Evolutionary conservation across 805 yeast species (phyloP).

Genomic region (Saccharomycopsis vini): DNA sequence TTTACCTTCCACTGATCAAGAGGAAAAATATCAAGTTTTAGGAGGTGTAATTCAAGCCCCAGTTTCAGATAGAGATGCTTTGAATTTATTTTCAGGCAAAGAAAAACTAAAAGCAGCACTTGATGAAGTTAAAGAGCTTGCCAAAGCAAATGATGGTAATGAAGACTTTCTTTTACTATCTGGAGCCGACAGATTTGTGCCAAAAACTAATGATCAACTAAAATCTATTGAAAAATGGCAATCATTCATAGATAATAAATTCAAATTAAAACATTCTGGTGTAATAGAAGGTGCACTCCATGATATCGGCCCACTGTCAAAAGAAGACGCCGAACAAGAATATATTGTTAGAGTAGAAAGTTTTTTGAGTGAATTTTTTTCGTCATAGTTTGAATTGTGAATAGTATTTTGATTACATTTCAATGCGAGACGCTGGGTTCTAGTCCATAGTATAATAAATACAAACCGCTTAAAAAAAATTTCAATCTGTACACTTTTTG

Average conservation of each 20-base stretch:
- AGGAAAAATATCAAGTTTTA: constrained; percentile 27
- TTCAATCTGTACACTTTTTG: no score
- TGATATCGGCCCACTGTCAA: no score
- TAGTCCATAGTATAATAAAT: no score
- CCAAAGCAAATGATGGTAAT: constrained; percentile 35
- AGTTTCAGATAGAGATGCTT: constrained; percentile 56
- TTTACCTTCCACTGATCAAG: constrained; percentile 20
- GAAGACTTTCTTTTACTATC: constrained; percentile 39
- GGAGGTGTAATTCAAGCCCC: constrained; percentile 70
- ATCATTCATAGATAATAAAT: constrained; percentile 30
- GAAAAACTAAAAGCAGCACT: constrained; percentile 23
- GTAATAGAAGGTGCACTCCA: constrained; percentile 54
- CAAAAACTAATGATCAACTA: constrained; percentile 38
- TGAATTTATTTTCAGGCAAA: constrained; percentile 21
- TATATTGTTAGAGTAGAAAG: no score
- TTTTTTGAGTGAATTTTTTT: no score
- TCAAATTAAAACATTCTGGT: constrained; percentile 48
- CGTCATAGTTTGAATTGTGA: no score
- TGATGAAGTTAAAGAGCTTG: constrained; percentile 30
- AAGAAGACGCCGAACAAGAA: no score
- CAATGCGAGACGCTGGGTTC: no score
- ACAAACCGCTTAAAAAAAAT: no score
- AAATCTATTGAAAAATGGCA: constrained; percentile 43
- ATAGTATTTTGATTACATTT: no score
- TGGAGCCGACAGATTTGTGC: constrained; percentile 57